phyloP scores from a whole-genome alignment of 495 filamentous ascomycete species.

The Penicillium pulvis region DNA sequence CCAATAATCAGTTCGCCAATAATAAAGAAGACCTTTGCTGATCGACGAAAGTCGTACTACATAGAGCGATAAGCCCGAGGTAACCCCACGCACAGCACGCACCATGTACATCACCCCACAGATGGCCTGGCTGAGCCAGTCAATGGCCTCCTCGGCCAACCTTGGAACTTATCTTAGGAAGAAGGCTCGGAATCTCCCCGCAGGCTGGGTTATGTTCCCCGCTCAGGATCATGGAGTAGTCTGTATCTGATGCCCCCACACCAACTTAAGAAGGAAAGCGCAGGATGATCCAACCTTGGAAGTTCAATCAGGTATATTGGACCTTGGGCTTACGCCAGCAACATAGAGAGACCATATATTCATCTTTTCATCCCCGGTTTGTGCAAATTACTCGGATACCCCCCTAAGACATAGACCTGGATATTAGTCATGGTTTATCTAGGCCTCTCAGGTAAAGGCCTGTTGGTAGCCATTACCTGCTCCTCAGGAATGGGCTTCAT shows the following conservation, averaged over 20 bases:
- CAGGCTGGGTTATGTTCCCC: not conserved
- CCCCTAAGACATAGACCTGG: no score
- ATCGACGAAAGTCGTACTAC: not conserved
- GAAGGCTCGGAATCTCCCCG: not conserved
- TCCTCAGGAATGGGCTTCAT: slow-evolving; percentile 22
- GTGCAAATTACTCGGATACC: no score
- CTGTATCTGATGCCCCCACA: not conserved
- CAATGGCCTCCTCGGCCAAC: no score
- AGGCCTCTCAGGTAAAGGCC: slow-evolving; percentile 12
- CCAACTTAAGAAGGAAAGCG: not conserved
- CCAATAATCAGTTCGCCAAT: not conserved
- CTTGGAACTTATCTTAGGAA: no score
- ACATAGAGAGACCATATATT: not conserved
- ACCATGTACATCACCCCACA: not conserved
- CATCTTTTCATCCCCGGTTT: no score
- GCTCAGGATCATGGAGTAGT: not conserved
- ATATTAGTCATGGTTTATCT: slow-evolving; percentile 12
- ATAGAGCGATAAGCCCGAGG: not conserved
- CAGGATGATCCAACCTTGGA: not conserved
- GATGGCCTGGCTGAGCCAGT: not conserved
- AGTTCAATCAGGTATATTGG: not conserved
- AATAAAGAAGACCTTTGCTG: not conserved
- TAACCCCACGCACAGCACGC: not conserved
- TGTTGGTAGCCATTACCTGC: slow-evolving; percentile 16
- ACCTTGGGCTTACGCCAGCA: not conserved